These are phyloP conservation scores for Dioszegia aurantiaca DNA, from an alignment of 768 basidiomycete species.

Conservation along the genomic window DNA sequence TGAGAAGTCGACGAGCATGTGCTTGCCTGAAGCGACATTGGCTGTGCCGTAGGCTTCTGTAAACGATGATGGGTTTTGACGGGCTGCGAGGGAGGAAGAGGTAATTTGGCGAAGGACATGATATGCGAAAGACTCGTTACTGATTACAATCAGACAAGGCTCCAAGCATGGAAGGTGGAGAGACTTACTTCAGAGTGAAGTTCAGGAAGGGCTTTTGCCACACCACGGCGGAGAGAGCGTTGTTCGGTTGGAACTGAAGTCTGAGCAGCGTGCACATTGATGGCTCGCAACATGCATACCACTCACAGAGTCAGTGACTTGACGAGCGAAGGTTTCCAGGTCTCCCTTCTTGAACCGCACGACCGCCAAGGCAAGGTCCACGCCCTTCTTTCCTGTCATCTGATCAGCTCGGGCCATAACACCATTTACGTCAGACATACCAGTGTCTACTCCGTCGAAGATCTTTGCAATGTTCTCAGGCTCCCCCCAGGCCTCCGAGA, in stretches of 20 bases:
- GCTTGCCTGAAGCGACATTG: conserved; percentile 69
- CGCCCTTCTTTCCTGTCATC: conserved; percentile 70
- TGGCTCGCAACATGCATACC: not conserved
- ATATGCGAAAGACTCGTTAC: conserved; percentile 60
- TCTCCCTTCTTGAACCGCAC: conserved; percentile 84
- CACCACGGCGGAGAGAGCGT: conserved; percentile 59
- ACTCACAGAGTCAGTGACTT: conserved; percentile 71
- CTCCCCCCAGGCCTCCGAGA: conserved; percentile 44
- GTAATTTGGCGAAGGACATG: conserved; percentile 51
- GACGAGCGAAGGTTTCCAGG: conserved; percentile 66
- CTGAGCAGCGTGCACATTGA: conserved; percentile 3
- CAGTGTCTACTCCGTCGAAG: conserved; percentile 80
- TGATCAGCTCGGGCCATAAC: not conserved
- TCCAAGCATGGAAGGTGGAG: not conserved
- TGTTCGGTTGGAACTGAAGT: conserved; percentile 75
- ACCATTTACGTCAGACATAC: conserved; percentile 14
- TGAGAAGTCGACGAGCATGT: conserved; percentile 68
- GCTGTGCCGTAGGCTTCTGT: conserved; percentile 74
- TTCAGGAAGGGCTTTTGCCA: conserved; percentile 64
- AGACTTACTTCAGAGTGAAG: conserved; percentile 60
- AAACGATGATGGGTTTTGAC: conserved; percentile 54
- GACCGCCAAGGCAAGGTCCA: conserved; percentile 84
- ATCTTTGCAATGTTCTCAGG: conserved; percentile 62
- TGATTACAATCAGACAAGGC: conserved; percentile 39
- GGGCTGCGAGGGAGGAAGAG: conserved; percentile 28